phyloP scores from a whole-genome alignment of 2,329 filamentous ascomycete species.

The Verticillium longisporum region DNA sequence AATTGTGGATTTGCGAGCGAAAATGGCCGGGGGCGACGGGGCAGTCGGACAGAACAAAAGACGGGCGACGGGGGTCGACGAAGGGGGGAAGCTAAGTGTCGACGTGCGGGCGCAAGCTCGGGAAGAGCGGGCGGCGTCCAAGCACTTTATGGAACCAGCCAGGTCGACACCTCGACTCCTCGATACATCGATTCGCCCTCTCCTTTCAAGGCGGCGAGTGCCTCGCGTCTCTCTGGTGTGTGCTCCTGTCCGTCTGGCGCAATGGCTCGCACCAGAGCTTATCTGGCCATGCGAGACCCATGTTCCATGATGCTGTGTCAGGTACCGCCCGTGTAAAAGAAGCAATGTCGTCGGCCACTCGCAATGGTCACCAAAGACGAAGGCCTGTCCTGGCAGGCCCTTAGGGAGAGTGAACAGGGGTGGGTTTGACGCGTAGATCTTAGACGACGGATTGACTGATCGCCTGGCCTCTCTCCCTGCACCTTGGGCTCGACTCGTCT shows the following conservation, averaged over 20 bases:
- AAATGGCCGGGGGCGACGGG: background rate
- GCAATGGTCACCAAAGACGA: background rate
- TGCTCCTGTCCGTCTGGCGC: background rate
- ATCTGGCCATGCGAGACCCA: background rate
- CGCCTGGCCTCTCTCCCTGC: background rate
- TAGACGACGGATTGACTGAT: background rate
- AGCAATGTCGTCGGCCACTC: background rate
- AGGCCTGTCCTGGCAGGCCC: background rate
- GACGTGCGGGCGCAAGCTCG: conserved; percentile 1
- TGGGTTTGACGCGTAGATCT: background rate
- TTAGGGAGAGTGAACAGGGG: background rate
- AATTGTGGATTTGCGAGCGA: background rate
- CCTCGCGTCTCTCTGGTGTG: background rate
- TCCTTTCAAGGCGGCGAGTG: background rate
- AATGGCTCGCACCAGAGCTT: background rate
- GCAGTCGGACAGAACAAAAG: background rate
- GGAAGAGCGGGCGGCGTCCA: conserved; percentile 1
- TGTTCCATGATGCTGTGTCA: background rate
- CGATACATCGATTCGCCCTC: background rate
- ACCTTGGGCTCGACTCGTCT: background rate
- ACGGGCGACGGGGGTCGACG: background rate
- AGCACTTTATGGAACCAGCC: background rate
- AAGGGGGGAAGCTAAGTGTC: background rate
- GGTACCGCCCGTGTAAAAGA: background rate
- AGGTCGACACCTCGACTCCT: background rate